Conservation (phyloP, 1,284 basidiomycete genomes). For the Boletus semigastroideus region DNA sequence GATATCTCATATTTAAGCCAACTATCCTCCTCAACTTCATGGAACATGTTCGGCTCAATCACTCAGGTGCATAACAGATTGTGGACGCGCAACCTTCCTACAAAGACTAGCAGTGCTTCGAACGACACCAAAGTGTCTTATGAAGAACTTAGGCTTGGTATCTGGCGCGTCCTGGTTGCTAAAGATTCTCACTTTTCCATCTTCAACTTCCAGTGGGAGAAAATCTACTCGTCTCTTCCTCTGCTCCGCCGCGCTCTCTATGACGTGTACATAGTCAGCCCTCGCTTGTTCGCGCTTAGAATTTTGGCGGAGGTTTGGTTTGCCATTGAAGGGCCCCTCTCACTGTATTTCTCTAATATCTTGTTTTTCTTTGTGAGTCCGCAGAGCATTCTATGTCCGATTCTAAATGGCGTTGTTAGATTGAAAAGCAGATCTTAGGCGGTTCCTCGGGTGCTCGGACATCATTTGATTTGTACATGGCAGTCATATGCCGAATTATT, state of each 20-base stretch:
- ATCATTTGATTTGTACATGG: slow-evolving; percentile 11
- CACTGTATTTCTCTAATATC: slow-evolving; percentile 23
- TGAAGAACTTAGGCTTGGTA: slow-evolving; percentile 23
- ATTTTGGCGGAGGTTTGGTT: slow-evolving; percentile 20
- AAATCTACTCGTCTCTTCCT: not conserved
- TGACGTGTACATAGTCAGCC: slow-evolving; percentile 24
- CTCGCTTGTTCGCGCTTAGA: slow-evolving; percentile 18
- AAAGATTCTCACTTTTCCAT: slow-evolving; percentile 9
- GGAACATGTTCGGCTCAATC: not conserved
- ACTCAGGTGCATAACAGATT: not conserved
- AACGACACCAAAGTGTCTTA: slow-evolving; percentile 4
- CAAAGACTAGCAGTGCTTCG: not conserved
- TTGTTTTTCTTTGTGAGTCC: slow-evolving; percentile 22
- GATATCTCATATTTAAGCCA: not conserved
- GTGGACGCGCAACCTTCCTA: not conserved
- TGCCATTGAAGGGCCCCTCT: slow-evolving; percentile 19
- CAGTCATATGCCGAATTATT: slow-evolving; percentile 7
- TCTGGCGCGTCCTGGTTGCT: slow-evolving; percentile 25
- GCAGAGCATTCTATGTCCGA: not conserved
- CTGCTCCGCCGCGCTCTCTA: slow-evolving; percentile 19
- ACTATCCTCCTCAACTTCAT: not conserved
- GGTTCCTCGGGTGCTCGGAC: not conserved
- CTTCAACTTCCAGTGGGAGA: slow-evolving; percentile 11
- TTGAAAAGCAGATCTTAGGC: slow-evolving; percentile 18
- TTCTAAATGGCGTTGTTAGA: slow-evolving; percentile 10